Percentiles rank a stretch among this genome's conserved stretches.
Conservation (phyloP, 495 filamentous ascomycete species). For the Sabuloglossum arenarium region DNA sequence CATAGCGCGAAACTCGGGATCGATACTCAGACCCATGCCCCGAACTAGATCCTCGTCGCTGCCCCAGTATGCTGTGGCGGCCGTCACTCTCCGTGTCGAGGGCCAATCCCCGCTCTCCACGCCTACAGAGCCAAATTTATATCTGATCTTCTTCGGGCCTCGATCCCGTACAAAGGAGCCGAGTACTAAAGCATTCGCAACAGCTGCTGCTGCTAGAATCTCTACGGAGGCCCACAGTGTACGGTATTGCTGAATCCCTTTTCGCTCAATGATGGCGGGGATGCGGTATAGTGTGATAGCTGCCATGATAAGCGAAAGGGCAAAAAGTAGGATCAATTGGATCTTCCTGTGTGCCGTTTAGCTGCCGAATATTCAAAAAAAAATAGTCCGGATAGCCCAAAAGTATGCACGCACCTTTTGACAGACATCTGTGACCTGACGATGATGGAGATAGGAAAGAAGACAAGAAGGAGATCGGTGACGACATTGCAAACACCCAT, state of each 20-base stretch:
- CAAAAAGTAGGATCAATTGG: slow-evolving; percentile 54
- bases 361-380: not conserved
- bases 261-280: slow-evolving; percentile 39
- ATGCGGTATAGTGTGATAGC: slow-evolving; percentile 57
- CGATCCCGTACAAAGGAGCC: slow-evolving; percentile 65
- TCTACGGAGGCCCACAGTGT: slow-evolving; percentile 39
- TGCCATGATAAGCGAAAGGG: slow-evolving; percentile 55
- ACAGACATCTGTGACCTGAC: slow-evolving; percentile 45
- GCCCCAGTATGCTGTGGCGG: slow-evolving; percentile 46
- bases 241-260: slow-evolving; percentile 49
- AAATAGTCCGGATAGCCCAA: not conserved
- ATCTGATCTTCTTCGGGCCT: slow-evolving; percentile 60
- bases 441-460: slow-evolving; percentile 77
- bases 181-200: slow-evolving; percentile 54
- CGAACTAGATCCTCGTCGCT: slow-evolving; percentile 63
- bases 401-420: slow-evolving; percentile 23
- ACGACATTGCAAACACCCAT: slow-evolving; percentile 75
- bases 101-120: slow-evolving; percentile 29
- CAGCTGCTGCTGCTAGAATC: slow-evolving; percentile 11
- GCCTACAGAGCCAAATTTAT: slow-evolving; percentile 32
- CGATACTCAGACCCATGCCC: slow-evolving; percentile 44
- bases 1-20: slow-evolving; percentile 32
- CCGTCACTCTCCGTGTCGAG: slow-evolving; percentile 26
- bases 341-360: slow-evolving; percentile 23
- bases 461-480: slow-evolving; percentile 69